Percentiles rank a stretch among this genome's conserved stretches.
Conservation (phyloP, 441 rosid species). For the Metrosideros polymorpha region DNA sequence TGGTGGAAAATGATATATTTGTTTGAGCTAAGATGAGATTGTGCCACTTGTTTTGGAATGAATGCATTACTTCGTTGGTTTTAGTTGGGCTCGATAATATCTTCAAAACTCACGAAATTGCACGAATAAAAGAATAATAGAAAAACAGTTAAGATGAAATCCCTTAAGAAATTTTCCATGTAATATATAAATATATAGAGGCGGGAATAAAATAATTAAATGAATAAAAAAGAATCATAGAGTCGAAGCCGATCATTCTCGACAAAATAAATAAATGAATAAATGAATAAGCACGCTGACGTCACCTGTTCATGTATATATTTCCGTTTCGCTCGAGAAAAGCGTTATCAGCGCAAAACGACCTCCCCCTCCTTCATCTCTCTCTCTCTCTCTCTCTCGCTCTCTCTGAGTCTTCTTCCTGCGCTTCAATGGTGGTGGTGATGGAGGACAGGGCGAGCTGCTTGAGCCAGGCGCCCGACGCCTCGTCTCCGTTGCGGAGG, state of each 20-base stretch:
- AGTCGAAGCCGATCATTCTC: too few species aligned
- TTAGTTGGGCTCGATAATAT: background rate
- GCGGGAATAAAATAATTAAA: too few species aligned
- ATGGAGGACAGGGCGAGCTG: conserved; percentile 4
- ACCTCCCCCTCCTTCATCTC: background rate
- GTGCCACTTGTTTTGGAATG: background rate
- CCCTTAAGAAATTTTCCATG: too few species aligned
- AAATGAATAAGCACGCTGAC: background rate
- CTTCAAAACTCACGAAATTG: background rate
- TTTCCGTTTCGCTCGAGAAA: too few species aligned
- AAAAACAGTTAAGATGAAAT: too few species aligned
- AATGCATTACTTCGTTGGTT: background rate
- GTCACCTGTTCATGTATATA: background rate
- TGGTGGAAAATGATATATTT: background rate
- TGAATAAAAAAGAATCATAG: too few species aligned
- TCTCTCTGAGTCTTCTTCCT: background rate
- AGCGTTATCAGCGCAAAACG: background rate
- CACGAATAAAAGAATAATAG: too few species aligned
- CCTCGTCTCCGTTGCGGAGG: background rate
- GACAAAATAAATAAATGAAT: background rate
- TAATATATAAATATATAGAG: too few species aligned
- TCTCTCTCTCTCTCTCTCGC: background rate
- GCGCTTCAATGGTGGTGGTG: conserved; percentile 4
- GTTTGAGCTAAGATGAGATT: background rate
- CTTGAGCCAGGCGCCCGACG: background rate